Evolutionary conservation across 352 stramenopile genomes (phyloP), one percentile per base, ranked within the genome.

Genomic region (Phytophthora sansomeana): DNA sequence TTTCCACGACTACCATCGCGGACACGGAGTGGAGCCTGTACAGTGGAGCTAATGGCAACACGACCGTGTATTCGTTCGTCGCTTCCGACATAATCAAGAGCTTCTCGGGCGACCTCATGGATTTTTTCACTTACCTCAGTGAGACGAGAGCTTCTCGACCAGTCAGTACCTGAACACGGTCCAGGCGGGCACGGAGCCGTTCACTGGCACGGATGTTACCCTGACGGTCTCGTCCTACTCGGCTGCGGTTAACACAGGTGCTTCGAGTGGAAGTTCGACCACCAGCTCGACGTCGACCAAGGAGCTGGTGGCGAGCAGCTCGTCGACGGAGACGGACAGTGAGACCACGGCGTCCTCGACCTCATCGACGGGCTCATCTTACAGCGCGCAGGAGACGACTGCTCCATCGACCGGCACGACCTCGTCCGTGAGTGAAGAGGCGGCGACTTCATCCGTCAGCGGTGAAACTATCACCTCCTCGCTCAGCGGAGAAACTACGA

Each of bases 51-150:
- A 77, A 80, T 41, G 72, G 72, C 16, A 43, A 74, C 41, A 68
- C 50, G 41, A 76, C 63, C 6, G 72, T 80, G 28, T 80, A 67
- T 51, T 80, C 72, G n/a, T 80, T 80, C 52, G 67, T 80, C 19
- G 67, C 72, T 32, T 47, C 46, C 7, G 42, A 63, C 24, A 60
- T 29, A 14, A 54, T 72, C 29, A 69, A 69, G 11, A 72, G 48
- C 32, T 69, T 74, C 43, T 69, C 64, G n/a, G 67, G 51, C 24
- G 72, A 79, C 36, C 44, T 76, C 19, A 63, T 76, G 67, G 44
- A 61, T 54, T 79, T 79, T 46, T 44, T 75, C 53, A 68, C 52
- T 1, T 79, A 79, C 62, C 63, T 79, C 4, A 51, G 46, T 46
- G 47, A 69, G 71, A 53, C 39, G 21, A 73, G 50, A 62, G 54